Base-by-base conservation (phyloP, 164 flowering plant species). In the Annona cherimola region DNA sequence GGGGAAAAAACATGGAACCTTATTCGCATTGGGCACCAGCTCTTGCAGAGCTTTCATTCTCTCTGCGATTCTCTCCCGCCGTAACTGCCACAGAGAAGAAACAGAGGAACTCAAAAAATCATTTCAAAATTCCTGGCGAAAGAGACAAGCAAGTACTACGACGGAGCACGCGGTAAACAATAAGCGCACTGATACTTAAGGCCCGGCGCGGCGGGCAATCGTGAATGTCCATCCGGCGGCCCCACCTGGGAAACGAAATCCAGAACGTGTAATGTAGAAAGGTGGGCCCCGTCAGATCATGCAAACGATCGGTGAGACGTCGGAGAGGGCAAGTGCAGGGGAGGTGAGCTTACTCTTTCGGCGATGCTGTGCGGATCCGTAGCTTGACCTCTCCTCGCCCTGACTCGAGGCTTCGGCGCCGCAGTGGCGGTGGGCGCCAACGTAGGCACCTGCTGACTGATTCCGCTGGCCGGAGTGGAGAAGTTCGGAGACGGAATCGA, bases 301-400 rank as follows among this genome's bases (percentile, higher is more conserved):
- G 14, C 57, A 50, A 50, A 8, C 2, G 57, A 8, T 11, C 14
- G 57, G 57, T 50, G 8, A n/a, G n/a, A n/a, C n/a, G n/a, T n/a
- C n/a, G n/a, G n/a, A n/a, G n/a, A n/a, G n/a, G n/a, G n/a, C n/a
- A n/a, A n/a, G 57, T 50, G 57, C 3, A 50, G 14, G 14, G 57
- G 14, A 50, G 57, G 14, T 50, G 46, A 69, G 67, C 80, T 69
- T 76, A 95, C 99, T 72, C 99, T 82, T 87, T 95, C 99, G 65
- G 99, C 99, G 14, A 95, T 95, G 80, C 99, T 95, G 78, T 95
- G 99, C 2, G 99, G 99, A 65, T 93, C 99, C 19, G 99, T 95
- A 1, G 99, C 99, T 73, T 95, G 99, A 6, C 99, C 99, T 82
- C 99, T 83, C 71, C 97, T 75, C 4, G 99, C 99, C 76, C 99